A percentile compares a stretch with the other conserved stretches of the same genome.
phyloP scores from a whole-genome alignment of 345 rosid genomes.

The Isatis tinctoria region DNA sequence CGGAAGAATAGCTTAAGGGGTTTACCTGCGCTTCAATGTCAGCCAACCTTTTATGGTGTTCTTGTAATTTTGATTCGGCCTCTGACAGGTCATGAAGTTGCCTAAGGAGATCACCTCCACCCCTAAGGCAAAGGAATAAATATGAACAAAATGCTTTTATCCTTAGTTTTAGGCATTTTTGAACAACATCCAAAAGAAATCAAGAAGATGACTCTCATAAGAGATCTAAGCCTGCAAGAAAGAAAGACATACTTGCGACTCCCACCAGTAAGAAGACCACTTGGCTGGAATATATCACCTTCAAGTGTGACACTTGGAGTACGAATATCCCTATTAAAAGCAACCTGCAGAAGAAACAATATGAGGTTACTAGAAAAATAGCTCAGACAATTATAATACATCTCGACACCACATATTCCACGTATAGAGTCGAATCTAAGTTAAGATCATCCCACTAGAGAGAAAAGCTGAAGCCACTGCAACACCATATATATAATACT shows the following conservation, averaged over 20 bases:
- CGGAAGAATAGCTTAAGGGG: neutral
- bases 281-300: conserved; percentile 94
- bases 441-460: neutral
- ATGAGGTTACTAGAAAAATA: conserved; percentile 1
- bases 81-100: conserved; percentile 81
- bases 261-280: conserved; percentile 96
- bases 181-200: neutral
- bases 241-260: conserved; percentile 67
- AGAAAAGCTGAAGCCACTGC: neutral
- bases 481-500: neutral
- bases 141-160: neutral
- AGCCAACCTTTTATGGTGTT: conserved; percentile 63
- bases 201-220: conserved; percentile 4
- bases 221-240: conserved; percentile 10
- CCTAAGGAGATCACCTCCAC: conserved; percentile 83
- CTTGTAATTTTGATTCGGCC: conserved; percentile 65
- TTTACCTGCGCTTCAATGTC: conserved; percentile 80
- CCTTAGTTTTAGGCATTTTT: neutral
- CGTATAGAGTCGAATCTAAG: neutral
- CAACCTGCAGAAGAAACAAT: conserved; percentile 54
- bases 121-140: conserved; percentile 45
- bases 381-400: conserved; percentile 2
- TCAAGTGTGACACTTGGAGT: conserved; percentile 91
- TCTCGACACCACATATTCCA: neutral
- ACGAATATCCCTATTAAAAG: conserved; percentile 63